Percentiles rank a stretch among this genome's conserved stretches.
Conservation (phyloP, 2,329 filamentous ascomycete genomes). For the Zymoseptoria crescenta region DNA sequence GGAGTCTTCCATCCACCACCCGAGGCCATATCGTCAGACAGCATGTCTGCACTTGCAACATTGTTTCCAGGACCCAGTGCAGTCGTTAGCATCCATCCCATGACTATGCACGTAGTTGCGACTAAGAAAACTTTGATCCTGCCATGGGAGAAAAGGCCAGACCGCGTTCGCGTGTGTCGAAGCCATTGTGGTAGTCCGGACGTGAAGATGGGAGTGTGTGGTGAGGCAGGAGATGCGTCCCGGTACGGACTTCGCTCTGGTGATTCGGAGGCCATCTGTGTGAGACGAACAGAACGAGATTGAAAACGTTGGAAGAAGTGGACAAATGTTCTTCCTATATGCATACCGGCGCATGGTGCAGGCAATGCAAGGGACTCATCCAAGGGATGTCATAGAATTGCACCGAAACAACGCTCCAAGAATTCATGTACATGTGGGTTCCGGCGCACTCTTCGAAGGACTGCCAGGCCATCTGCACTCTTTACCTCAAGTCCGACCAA, state of each 20-base stretch:
- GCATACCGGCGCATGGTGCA: slow-evolving; percentile 3
- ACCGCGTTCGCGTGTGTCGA: slow-evolving; percentile 12
- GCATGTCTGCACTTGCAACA: slow-evolving; percentile 3
- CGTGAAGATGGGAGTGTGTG: slow-evolving; percentile 19
- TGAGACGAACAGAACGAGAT: neutral
- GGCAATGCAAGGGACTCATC: neutral
- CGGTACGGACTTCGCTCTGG: slow-evolving; percentile 15
- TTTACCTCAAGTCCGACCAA: slow-evolving; percentile 41
- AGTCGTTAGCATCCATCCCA: slow-evolving; percentile 27
- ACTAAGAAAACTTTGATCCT: slow-evolving; percentile 21
- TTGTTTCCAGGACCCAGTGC: slow-evolving; percentile 14
- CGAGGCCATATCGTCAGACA: slow-evolving; percentile 13
- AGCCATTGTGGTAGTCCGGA: slow-evolving; percentile 25
- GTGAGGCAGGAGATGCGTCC: slow-evolving; percentile 19
- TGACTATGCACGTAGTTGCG: slow-evolving; percentile 20
- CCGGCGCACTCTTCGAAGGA: neutral
- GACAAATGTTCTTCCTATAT: slow-evolving; percentile 1
- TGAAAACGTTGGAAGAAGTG: neutral
- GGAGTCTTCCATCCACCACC: slow-evolving; percentile 20
- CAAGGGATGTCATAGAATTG: slow-evolving; percentile 1
- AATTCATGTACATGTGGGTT: neutral
- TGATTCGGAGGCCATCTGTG: slow-evolving; percentile 18
- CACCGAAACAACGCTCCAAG: neutral
- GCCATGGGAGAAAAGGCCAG: slow-evolving; percentile 12
- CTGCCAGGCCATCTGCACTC: neutral